These are phyloP conservation scores for Arctium minus DNA, from an alignment of 129 eudicot species.

Conservation along the genomic window DNA sequence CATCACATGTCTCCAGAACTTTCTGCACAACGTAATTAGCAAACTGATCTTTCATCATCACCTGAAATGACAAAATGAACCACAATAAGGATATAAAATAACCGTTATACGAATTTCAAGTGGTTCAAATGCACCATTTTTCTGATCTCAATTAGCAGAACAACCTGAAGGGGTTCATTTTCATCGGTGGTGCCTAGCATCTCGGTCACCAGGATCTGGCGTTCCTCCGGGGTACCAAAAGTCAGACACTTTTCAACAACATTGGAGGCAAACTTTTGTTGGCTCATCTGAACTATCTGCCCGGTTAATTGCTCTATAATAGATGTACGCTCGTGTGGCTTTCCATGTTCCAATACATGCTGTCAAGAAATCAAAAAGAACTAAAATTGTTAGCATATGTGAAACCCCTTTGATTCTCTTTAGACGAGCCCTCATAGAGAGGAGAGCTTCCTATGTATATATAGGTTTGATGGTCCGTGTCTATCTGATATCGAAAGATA, in stretches of 20 bases:
- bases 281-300: slow-evolving; percentile 92
- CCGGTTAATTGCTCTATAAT: slow-evolving; percentile 66
- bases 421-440: too few relatives aligned
- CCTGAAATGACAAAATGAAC: slow-evolving; percentile 38
- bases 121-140: neutral
- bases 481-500: too few relatives aligned
- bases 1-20: slow-evolving; percentile 90
- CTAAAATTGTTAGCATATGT: neutral
- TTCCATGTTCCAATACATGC: slow-evolving; percentile 96
- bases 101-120: neutral
- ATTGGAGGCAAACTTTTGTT: slow-evolving; percentile 95
- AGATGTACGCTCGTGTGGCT: slow-evolving; percentile 72
- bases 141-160: neutral
- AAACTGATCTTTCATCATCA: slow-evolving; percentile 97
- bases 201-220: slow-evolving; percentile 75
- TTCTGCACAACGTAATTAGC: slow-evolving; percentile 97
- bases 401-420: neutral
- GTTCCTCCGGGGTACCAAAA: slow-evolving; percentile 76
- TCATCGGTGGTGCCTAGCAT: slow-evolving; percentile 92
- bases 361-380: slow-evolving; percentile 15
- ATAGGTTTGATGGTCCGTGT: too few relatives aligned
- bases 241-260: slow-evolving; percentile 92
- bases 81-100: neutral
- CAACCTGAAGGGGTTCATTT: slow-evolving; percentile 97
- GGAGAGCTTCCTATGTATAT: too few relatives aligned